A percentile compares a stretch with the other conserved stretches of the same genome.
Evolutionary conservation across 176 grass and related monocot species (phyloP).

Genomic region (Aegilops speltoides): DNA sequence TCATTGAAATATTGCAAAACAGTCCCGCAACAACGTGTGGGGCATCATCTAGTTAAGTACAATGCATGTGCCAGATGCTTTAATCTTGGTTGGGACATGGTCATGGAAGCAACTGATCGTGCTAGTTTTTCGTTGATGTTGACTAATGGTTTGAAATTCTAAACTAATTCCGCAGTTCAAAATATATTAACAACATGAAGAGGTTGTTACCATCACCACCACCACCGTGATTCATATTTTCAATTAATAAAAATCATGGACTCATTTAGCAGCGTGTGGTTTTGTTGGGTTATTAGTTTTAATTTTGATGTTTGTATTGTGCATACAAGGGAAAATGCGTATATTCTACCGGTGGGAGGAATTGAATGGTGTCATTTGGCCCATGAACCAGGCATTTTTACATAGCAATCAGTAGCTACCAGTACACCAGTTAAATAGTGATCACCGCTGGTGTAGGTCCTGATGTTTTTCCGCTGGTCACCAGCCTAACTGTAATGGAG

Average conservation of each 20-base stretch:
- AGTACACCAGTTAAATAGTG: background rate
- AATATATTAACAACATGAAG: slow-evolving; percentile 1
- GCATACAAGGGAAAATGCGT: background rate
- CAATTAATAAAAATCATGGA: background rate
- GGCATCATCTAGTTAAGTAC: background rate
- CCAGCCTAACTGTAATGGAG: background rate
- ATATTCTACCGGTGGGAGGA: background rate
- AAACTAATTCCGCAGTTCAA: background rate
- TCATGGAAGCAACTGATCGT: background rate
- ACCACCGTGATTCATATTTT: background rate
- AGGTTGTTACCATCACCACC: background rate
- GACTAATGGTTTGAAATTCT: background rate
- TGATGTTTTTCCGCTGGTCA: background rate
- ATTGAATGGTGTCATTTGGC: background rate
- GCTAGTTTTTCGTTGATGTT: slow-evolving; percentile 14
- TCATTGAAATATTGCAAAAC: too few relatives aligned
- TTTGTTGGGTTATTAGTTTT: background rate
- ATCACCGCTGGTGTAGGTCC: background rate
- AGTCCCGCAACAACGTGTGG: too few relatives aligned
- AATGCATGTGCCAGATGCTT: background rate
- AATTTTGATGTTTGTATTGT: background rate
- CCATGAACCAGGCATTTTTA: background rate
- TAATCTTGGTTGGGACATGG: slow-evolving; percentile 24
- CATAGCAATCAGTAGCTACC: background rate
- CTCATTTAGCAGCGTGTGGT: background rate